Percentiles rank a stretch among this genome's conserved stretches.
These are phyloP conservation scores for Diaporthe sp. DNA, from an alignment of 2,329 filamentous ascomycete species.

Conservation along the genomic window DNA sequence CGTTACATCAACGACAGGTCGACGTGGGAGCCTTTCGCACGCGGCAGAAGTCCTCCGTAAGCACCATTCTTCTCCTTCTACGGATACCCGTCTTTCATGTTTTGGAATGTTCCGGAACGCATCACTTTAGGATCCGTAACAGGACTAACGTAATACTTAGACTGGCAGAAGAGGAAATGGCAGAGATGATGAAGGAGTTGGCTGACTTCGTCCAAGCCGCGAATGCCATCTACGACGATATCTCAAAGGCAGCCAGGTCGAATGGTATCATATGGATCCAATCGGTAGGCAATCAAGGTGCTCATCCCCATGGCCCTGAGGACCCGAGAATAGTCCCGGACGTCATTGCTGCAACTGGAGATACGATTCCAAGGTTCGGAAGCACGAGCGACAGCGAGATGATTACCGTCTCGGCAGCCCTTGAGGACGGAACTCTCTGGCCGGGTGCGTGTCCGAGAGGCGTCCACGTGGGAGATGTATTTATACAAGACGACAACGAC, in stretches of 20 bases:
- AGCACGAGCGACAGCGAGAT: slow-evolving; percentile 12
- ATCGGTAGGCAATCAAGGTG: background rate
- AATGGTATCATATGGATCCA: slow-evolving; percentile 2
- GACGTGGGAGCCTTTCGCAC: background rate
- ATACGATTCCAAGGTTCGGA: background rate
- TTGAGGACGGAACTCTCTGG: slow-evolving; percentile 13
- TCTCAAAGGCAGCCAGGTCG: background rate
- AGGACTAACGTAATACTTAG: no score
- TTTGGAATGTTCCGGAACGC: no score
- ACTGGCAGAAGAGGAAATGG: background rate
- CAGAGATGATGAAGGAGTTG: background rate
- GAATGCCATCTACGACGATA: background rate
- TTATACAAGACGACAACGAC: slow-evolving; percentile 5
- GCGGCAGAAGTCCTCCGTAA: no score
- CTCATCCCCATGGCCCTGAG: background rate
- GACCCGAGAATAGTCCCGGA: background rate
- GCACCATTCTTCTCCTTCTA: no score
- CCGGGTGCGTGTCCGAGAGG: slow-evolving; percentile 2
- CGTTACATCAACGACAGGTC: slow-evolving; percentile 6
- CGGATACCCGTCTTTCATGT: no score
- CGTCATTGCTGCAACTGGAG: background rate
- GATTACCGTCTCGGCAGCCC: background rate
- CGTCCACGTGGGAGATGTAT: background rate
- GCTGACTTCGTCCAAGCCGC: background rate
- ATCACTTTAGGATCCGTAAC: no score